Evolutionary conservation across 1,284 basidiomycete genomes (phyloP).

Genomic region (Leccinum laetum): DNA sequence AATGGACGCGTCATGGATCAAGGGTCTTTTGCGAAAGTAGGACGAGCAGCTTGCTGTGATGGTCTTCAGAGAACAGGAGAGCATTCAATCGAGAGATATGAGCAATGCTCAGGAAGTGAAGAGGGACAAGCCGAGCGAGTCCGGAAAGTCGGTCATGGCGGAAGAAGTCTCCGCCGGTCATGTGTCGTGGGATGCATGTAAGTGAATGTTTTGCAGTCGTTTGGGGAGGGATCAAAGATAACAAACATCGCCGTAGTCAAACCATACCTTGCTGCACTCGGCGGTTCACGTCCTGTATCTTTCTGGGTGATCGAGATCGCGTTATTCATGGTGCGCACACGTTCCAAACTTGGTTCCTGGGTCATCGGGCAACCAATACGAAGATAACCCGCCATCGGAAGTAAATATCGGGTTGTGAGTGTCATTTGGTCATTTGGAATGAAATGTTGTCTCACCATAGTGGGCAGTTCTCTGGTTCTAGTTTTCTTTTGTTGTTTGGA

Average conservation of each 20-base stretch:
- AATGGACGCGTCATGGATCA: neutral
- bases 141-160: neutral
- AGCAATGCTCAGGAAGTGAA: neutral
- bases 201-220: neutral
- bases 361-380: neutral
- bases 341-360: neutral
- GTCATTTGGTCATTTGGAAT: neutral
- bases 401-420: constrained; percentile 2
- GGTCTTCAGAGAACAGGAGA: neutral
- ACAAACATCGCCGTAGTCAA: neutral
- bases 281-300: neutral
- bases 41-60: neutral
- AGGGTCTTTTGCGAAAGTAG: neutral
- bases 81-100: neutral
- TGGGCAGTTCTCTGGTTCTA: neutral
- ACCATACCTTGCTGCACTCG: neutral
- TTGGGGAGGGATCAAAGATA: neutral
- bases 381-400: neutral
- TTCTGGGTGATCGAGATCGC: neutral
- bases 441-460: neutral
- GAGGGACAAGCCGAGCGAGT: neutral
- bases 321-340: neutral
- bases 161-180: neutral
- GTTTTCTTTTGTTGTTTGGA: neutral
- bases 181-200: constrained; percentile 3